Base-by-base conservation (phyloP, 2,329 filamentous ascomycete species). In the Chaetomium strumarium region DNA sequence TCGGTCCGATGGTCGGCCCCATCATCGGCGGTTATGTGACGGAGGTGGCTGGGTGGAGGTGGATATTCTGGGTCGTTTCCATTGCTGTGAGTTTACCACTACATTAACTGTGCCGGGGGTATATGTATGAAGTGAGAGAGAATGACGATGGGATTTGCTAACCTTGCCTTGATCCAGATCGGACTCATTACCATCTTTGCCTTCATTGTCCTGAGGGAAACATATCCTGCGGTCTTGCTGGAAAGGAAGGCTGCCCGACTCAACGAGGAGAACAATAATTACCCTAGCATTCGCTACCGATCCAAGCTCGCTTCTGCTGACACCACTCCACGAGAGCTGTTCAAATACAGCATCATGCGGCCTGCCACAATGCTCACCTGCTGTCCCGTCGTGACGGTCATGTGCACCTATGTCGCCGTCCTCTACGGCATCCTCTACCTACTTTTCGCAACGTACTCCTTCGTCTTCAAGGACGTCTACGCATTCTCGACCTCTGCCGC, bases 401-500 rank as follows among this genome's bases (percentile, higher is more conserved):
- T 76, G 30, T 73, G 72, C 1, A 51, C 75, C 7, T 77, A 77
- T 64, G 70, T 74, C 33, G 72, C 75, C 37, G 75, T 78, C 57
- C 68, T 70, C 36, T 78, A 78, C 57, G 75, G 75, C 38, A 71
- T 72, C 41, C 67, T 78, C 29, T 79, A 78, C 59, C 68, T 79
- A 14, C 71, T 79, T 59, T 78, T 77, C 64, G 77, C 74, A 52
- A 75, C 75, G n/a, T 73, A 78, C 55, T 70, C 75, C 12, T 67
- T 70, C 6, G 72, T 76, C 29, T 78, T 78, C 55, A 24, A 24
- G 1, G 17, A 20, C 2, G 31, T 37, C 13, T 49, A 49, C 19
- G 46, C 14, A 6, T 49, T 49, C 17, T 49, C 46, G 3, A 24
- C 38, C 10, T 42, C 13, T 10, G 39, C 30, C 5, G 38, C 46